phyloP scores from a whole-genome alignment of 441 rosid species.

The Aquilaria agallochum region DNA sequence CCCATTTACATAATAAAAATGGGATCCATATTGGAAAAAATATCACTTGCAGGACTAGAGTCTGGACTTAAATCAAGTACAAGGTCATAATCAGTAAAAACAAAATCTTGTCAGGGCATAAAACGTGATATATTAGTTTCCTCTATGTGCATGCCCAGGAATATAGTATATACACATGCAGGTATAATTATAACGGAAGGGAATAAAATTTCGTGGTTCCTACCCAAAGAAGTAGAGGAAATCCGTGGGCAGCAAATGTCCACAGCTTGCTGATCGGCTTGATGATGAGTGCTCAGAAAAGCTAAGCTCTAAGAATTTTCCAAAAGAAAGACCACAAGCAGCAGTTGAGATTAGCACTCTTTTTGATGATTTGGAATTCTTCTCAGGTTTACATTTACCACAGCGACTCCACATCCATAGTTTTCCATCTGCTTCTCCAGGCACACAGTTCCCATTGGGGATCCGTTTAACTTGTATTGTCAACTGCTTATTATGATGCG shows the following conservation, averaged over 20 bases:
- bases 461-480: constrained; percentile 67
- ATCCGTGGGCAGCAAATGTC: constrained; percentile 76
- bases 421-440: constrained; percentile 78
- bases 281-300: constrained; percentile 51
- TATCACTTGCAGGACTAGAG: too few relatives aligned
- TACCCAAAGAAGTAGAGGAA: constrained; percentile 97
- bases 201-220: constrained; percentile 12
- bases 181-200: not conserved
- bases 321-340: constrained; percentile 81
- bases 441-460: constrained; percentile 36
- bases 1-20: too few relatives aligned
- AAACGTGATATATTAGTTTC: too few relatives aligned
- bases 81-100: too few relatives aligned
- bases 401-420: constrained; percentile 99
- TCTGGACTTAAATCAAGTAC: too few relatives aligned
- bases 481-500: constrained; percentile 79
- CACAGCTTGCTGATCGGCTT: constrained; percentile 55
- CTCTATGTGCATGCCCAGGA: too few relatives aligned
- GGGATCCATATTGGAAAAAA: too few relatives aligned
- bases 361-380: constrained; percentile 61
- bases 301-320: constrained; percentile 96
- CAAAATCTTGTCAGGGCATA: too few relatives aligned
- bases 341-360: constrained; percentile 77
- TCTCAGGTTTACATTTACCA: constrained; percentile 63
- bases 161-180: too few relatives aligned